These are phyloP conservation scores for Aspergillus affinis DNA, from an alignment of 495 filamentous ascomycete species.

Conservation along the genomic window DNA sequence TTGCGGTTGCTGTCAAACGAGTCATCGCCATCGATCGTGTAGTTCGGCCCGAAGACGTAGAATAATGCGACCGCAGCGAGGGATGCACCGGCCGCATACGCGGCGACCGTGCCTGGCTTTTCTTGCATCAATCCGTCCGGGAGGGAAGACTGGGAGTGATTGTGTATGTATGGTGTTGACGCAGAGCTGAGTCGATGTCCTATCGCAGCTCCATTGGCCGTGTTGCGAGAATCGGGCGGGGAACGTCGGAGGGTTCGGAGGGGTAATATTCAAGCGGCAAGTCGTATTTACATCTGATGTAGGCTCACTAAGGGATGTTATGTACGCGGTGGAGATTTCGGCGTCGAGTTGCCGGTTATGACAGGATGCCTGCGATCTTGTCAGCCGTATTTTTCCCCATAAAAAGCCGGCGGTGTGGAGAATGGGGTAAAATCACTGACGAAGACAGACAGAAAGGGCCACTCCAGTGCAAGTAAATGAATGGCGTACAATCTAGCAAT, in stretches of 20 bases:
- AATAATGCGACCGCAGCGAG: slow-evolving; percentile 94
- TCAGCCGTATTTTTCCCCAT: slow-evolving; percentile 14
- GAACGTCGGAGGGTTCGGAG: background rate
- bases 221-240: background rate
- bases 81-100: slow-evolving; percentile 93
- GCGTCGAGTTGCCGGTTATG: background rate
- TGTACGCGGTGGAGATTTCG: background rate
- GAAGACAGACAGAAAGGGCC: slow-evolving; percentile 6
- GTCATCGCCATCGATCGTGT: slow-evolving; percentile 80
- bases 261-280: background rate
- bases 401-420: slow-evolving; percentile 19
- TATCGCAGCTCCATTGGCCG: slow-evolving; percentile 22
- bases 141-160: background rate
- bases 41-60: slow-evolving; percentile 96
- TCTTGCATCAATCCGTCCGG: slow-evolving; percentile 69
- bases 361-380: slow-evolving; percentile 3
- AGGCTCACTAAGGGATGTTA: background rate
- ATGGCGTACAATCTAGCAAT: too few relatives aligned
- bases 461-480: background rate
- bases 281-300: background rate
- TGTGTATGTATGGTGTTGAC: background rate
- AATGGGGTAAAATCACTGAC: slow-evolving; percentile 13
- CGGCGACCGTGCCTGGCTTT: slow-evolving; percentile 78
- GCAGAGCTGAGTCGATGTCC: background rate
- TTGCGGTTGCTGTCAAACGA: slow-evolving; percentile 65